Evolutionary conservation across 2,329 filamentous ascomycete species (phyloP), one percentile per base, ranked within the genome.

Genomic region (Stagonosporopsis cucurbitacearum): DNA sequence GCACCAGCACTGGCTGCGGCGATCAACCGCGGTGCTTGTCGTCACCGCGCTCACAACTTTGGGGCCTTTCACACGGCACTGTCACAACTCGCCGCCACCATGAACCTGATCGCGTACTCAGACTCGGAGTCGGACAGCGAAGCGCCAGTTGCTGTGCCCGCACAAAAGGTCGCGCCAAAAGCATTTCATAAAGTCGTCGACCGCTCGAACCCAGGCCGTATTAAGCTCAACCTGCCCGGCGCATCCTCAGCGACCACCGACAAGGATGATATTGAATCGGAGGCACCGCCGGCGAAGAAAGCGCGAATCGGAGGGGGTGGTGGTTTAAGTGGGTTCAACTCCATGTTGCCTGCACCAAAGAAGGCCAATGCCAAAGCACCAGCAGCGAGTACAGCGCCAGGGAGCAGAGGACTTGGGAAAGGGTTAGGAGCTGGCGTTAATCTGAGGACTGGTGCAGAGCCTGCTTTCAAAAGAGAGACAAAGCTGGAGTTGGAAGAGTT

Each of bases 301-400:
- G 82, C 84, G 17, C 86, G 86, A 45, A 85, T 84, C 1, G 83
- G 81, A 7, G 82, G 81, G 6, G 84, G 83, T 3, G 86, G 87
- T 25, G 82, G 84, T 4, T 93, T 96, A 67, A 84, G 89, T 47
- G 90, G 88, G 2, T 95, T 97, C 79, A 95, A 94, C 72, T 88
- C 92, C 2, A 86, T 96, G 64, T 82, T 98, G 19, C 94, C 94
- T 2, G 82, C 93, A 23, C 93, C 94, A 0, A 98, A 96, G 71
- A 80, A 82, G 56, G 65, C 78, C 40, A 69, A 58, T 32, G 62
- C 59, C 36, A 57, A 66, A 28, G 57, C 62, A 36, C 52, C 68
- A 11, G 50, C 62, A 62, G 66, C 54, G 52, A 63, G 69, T 60
- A 54, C 68, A 66, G 40, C 63, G 30, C 51, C 62, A 7, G 71